Base-by-base conservation (phyloP, 176 grass and related monocot species). In the Themeda triandra region DNA sequence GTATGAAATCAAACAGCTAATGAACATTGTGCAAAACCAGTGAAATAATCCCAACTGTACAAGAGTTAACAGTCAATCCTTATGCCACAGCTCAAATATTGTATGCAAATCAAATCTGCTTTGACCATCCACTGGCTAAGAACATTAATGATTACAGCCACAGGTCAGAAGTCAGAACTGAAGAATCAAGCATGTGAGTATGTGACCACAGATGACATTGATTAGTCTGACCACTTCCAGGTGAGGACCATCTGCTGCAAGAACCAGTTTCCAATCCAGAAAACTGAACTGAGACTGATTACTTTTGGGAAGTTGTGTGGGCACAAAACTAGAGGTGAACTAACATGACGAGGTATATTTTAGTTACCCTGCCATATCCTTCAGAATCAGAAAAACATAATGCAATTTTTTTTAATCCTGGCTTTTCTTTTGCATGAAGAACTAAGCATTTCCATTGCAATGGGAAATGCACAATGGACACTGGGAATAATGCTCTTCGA, bases 11-110 rank as follows among this genome's bases (percentile, higher is more conserved):
- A 40, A 87, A 69, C 75, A 68, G 80, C 80, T 83, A 84, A 75
- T 80, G 24, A 31, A 67, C 40, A 82, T 75, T 49, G 83, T 23
- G 21, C 62, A 69, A 87, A 87, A 53, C 41, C 75, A 84, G 48
- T 87, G 48, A 83, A 81, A 84, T 71, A 63, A 87, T 91, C 81
- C 69, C 49, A 62, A 49, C 80, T 75, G 65, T 71, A 58, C 27
- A 84, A 77, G 6, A 49, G 79, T 69, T 63, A 83, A 63, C 63
- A 45, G 51, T 41, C 48, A 49, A 75, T 79, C 69, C 63, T 68
- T 64, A 44, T 28, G 80, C 72, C 49, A 71, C 75, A 71, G 62
- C 32, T 76, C 80, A 84, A 28, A 44, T 24, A 21, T 36, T 83
- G 59, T 32, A 79, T 39, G 45, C 24, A 65, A 79, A 53, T 80